Evolutionary conservation across 768 basidiomycete genomes (phyloP).

Genomic region (Suillus subalutaceus): DNA sequence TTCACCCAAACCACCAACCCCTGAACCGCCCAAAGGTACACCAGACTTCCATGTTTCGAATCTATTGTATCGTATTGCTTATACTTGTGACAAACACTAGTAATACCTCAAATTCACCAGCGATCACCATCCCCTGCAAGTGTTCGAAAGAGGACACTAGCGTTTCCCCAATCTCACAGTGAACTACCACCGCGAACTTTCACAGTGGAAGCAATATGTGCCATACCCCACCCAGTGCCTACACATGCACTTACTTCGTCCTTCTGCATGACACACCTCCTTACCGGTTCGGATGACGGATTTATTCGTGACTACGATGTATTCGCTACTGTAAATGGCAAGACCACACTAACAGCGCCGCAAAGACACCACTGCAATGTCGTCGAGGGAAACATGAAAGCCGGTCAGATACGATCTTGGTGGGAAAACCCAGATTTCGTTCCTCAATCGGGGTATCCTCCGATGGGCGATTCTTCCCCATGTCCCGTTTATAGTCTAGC

Average conservation of each 20-base stretch:
- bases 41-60: constrained; percentile 1
- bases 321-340: constrained; percentile 86
- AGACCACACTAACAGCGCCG: constrained; percentile 83
- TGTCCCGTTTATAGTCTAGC: constrained; percentile 89
- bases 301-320: constrained; percentile 93
- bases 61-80: constrained; percentile 10
- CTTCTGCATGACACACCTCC: constrained; percentile 81
- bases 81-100: constrained; percentile 24
- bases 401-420: constrained; percentile 85
- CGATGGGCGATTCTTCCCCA: constrained; percentile 52
- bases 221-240: constrained; percentile 85
- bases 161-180: constrained; percentile 33
- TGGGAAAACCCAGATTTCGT: constrained; percentile 70
- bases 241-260: constrained; percentile 89
- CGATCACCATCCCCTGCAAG: constrained; percentile 59
- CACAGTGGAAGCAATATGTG: constrained; percentile 89
- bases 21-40: constrained; percentile 40
- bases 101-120: constrained; percentile 30
- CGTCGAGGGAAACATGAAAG: constrained; percentile 90
- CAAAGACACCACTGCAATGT: constrained; percentile 89
- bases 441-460: constrained; percentile 27
- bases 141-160: constrained; percentile 50
- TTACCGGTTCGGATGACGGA: constrained; percentile 93
- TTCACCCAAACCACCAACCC: constrained; percentile 29
- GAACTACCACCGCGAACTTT: constrained; percentile 58